Evolutionary conservation across 2,329 filamentous ascomycete species (phyloP).

Genomic region (Aspergillus sp.): DNA sequence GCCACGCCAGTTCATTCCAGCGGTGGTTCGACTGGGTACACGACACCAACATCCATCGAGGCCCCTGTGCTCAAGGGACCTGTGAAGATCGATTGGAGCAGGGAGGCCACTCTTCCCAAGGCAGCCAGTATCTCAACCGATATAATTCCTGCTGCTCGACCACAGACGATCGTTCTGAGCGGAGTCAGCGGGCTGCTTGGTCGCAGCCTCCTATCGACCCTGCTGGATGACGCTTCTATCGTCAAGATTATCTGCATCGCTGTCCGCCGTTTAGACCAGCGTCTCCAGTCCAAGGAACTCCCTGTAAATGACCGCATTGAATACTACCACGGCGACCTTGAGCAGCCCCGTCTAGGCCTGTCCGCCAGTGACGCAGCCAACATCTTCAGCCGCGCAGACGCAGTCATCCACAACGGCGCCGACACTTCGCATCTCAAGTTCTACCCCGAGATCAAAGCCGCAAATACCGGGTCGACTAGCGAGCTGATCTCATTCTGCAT

Average conservation of each 20-base stretch:
- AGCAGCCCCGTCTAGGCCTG: conserved; percentile 40
- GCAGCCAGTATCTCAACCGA: not conserved
- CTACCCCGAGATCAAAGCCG: conserved; percentile 25
- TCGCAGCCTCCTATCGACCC: not conserved
- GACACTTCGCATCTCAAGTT: conserved; percentile 31
- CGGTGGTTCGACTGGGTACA: not conserved
- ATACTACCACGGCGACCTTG: conserved; percentile 38
- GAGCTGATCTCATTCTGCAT: conserved; percentile 22
- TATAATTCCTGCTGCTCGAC: not conserved
- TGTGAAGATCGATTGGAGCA: not conserved
- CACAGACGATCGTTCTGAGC: not conserved
- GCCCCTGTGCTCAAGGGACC: not conserved
- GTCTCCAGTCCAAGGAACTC: not conserved
- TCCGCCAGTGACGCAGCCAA: conserved; percentile 23
- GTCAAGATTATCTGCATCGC: not conserved
- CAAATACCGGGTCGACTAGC: conserved; percentile 28
- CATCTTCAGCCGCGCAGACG: conserved; percentile 36
- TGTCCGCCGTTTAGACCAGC: not conserved
- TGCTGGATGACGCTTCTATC: not conserved
- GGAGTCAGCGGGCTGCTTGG: not conserved
- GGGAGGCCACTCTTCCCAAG: not conserved
- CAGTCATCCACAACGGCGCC: conserved; percentile 58
- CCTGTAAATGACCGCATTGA: not conserved
- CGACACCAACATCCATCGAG: not conserved
- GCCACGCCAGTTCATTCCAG: not conserved